A percentile compares a stretch with the other conserved stretches of the same genome.
These are phyloP conservation scores for Rostrohypoxylon terebratum DNA, from an alignment of 495 filamentous ascomycete species.

Conservation along the genomic window DNA sequence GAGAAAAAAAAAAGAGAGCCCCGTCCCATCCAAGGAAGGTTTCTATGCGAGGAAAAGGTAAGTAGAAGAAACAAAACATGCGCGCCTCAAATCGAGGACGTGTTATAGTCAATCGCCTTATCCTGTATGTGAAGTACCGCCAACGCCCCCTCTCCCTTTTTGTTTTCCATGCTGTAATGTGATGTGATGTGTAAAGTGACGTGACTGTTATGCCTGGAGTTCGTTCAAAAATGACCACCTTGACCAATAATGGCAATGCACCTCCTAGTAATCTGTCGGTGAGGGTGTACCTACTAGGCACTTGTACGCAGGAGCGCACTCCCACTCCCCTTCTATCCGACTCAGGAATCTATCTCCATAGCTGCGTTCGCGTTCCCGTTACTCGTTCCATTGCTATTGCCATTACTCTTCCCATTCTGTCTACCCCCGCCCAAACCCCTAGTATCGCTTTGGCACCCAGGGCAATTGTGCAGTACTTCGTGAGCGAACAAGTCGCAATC, in stretches of 20 bases:
- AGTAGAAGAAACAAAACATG: not conserved
- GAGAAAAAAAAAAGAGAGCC: not conserved
- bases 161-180: conserved; percentile 17
- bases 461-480: conserved; percentile 94
- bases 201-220: conserved; percentile 8
- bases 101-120: conserved; percentile 6
- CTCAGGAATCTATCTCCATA: conserved; percentile 57
- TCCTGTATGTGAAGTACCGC: conserved; percentile 25
- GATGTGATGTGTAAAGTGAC: not conserved
- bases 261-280: not conserved
- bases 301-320: no score
- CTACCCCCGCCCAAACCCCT: conserved; percentile 36
- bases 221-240: conserved; percentile 6
- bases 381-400: not conserved
- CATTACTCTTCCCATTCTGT: not conserved
- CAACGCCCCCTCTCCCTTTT: conserved; percentile 28
- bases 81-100: conserved; percentile 6
- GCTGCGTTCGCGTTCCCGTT: conserved; percentile 42
- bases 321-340: no score
- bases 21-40: not conserved
- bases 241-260: no score
- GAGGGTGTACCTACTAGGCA: not conserved
- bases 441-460: conserved; percentile 83
- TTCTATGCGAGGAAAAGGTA: not conserved
- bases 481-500: conserved; percentile 97